Conservation (phyloP, 129 eudicot genomes). For the Pittosporum tobira region DNA sequence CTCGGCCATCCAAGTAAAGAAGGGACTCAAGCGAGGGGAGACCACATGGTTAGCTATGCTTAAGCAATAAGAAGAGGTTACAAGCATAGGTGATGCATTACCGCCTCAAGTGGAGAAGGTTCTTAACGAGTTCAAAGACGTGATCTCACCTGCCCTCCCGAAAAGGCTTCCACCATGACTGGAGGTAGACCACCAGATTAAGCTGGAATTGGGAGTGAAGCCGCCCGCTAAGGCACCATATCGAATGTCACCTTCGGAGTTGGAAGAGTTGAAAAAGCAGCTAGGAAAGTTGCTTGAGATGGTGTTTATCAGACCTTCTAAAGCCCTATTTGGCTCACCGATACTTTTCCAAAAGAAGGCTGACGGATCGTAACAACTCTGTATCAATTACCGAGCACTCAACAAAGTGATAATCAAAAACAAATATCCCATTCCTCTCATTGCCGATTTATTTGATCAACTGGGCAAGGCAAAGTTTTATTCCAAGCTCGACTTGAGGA, state of each 20-base stretch:
- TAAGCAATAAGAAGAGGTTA: too few species aligned
- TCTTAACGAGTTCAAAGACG: not conserved
- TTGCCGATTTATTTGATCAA: slow-evolving; percentile 9
- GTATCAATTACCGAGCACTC: slow-evolving; percentile 11
- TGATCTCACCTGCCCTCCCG: not conserved
- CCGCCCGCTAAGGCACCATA: not conserved
- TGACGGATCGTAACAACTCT: slow-evolving; percentile 1
- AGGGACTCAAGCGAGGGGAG: too few species aligned
- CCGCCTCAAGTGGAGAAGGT: not conserved
- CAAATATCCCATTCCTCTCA: slow-evolving; percentile 7
- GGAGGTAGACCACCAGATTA: not conserved
- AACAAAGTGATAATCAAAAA: slow-evolving; percentile 19
- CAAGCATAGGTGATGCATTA: too few species aligned
- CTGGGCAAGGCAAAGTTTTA: not conserved
- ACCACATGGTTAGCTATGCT: too few species aligned
- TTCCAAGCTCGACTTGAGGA: slow-evolving; percentile 10
- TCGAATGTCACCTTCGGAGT: not conserved
- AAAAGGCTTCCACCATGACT: not conserved
- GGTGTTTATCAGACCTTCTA: not conserved
- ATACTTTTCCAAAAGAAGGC: slow-evolving; percentile 14
- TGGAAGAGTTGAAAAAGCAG: slow-evolving; percentile 7
- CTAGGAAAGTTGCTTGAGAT: not conserved
- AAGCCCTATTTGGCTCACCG: slow-evolving; percentile 10
- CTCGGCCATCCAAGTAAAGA: too few species aligned
- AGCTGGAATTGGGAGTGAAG: not conserved